These are phyloP conservation scores for Solanum habrochaites DNA, from an alignment of 257 asterid species.

Conservation along the genomic window DNA sequence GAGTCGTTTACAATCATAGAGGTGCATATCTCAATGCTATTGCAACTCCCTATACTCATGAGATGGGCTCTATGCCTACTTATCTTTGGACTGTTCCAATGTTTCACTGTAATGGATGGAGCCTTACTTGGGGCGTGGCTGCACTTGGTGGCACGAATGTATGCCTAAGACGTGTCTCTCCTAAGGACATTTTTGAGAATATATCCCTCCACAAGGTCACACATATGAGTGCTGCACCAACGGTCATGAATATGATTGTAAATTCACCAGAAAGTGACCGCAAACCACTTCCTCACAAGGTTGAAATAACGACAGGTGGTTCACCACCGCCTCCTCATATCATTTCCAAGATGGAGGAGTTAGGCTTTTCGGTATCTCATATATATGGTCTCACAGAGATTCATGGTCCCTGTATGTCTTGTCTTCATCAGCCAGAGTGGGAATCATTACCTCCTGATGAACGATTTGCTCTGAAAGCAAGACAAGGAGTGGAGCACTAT, in stretches of 20 bases:
- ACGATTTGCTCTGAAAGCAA: slow-evolving; percentile 10
- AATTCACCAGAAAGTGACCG: slow-evolving; percentile 7
- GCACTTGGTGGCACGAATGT: slow-evolving; percentile 28
- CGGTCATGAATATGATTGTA: slow-evolving; percentile 24
- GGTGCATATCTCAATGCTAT: slow-evolving; percentile 31
- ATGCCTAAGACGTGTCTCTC: slow-evolving; percentile 16
- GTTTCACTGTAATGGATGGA: slow-evolving; percentile 35
- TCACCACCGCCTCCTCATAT: slow-evolving; percentile 30
- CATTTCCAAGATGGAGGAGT: slow-evolving; percentile 22
- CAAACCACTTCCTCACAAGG: slow-evolving; percentile 22
- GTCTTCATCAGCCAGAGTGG: slow-evolving; percentile 25
- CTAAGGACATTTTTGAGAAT: slow-evolving; percentile 18
- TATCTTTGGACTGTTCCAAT: slow-evolving; percentile 31
- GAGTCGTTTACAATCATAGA: slow-evolving; percentile 30
- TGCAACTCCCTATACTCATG: slow-evolving; percentile 13
- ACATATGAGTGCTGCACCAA: slow-evolving; percentile 30
- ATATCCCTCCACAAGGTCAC: slow-evolving; percentile 20
- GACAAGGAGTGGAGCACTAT: slow-evolving; percentile 25
- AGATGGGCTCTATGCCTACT: slow-evolving; percentile 18
- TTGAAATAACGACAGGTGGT: slow-evolving; percentile 26
- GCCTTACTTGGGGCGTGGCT: slow-evolving; percentile 23
- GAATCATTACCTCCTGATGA: slow-evolving; percentile 14
- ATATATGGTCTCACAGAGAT: slow-evolving; percentile 29
- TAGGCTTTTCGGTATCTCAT: slow-evolving; percentile 22
- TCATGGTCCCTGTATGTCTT: slow-evolving; percentile 25